Conservation (phyloP, 192 early-diverging fungal genomes). For the Jimgerdemannia lactiflua region DNA sequence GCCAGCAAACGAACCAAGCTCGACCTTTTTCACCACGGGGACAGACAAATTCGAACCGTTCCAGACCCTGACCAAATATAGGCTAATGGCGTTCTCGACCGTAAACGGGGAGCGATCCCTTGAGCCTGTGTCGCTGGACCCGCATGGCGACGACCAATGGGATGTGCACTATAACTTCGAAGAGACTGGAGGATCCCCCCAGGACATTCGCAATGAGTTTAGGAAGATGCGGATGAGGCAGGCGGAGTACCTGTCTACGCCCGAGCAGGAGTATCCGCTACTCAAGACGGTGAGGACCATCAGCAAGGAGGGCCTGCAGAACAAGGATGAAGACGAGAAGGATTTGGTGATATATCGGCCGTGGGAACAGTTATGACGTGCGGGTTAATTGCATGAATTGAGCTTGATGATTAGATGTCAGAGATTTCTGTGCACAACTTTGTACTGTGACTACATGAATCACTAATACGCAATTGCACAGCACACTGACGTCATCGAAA, state of each 20-base stretch:
- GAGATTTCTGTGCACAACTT: too few species aligned
- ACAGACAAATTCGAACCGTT: conserved; percentile 4
- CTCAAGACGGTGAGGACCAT: conserved; percentile 10
- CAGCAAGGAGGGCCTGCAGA: neutral
- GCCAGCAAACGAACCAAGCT: conserved; percentile 18
- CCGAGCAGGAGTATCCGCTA: conserved; percentile 3
- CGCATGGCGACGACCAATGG: conserved; percentile 16
- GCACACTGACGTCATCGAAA: too few species aligned
- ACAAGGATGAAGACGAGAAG: neutral
- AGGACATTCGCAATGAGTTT: neutral
- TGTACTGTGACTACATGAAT: too few species aligned
- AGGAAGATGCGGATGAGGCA: conserved; percentile 12
- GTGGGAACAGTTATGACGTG: too few species aligned
- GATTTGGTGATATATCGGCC: neutral
- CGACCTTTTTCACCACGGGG: conserved; percentile 8
- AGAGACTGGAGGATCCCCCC: neutral
- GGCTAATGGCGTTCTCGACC: conserved; percentile 35
- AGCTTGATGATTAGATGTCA: too few species aligned
- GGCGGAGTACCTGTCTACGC: neutral
- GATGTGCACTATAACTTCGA: conserved; percentile 9
- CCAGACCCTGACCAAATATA: conserved; percentile 35
- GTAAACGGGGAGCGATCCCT: conserved; percentile 31
- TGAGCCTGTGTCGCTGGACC: conserved; percentile 31
- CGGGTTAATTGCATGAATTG: too few species aligned
- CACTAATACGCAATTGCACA: too few species aligned